Base-by-base conservation (phyloP, 2,329 filamentous ascomycete genomes). In the Aspergillus aculeatus region DNA sequence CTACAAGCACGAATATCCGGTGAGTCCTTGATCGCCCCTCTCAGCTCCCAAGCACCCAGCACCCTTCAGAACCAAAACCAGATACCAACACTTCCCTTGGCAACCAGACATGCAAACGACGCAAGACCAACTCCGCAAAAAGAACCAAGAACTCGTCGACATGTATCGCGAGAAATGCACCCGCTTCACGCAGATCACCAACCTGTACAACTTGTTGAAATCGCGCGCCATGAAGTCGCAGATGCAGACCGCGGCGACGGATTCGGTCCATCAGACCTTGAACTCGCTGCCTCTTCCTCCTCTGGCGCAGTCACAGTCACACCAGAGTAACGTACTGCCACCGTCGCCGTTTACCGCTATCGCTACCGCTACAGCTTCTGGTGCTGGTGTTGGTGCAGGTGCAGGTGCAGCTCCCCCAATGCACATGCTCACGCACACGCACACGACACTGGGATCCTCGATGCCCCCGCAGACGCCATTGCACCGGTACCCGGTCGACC, bases 91-190 rank as follows among this genome's bases (percentile, higher is more conserved):
- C 26, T 10, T 7, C 26, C 26, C 23, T 4, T 23, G 23, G 26
- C 7, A 29, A 2, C 32, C 9, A 86, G 82, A 77, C 38, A 81
- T 90, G 76, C 81, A 85, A 58, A 68, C 80, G 9, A 86, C 90
- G 32, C 85, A 89, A 56, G 84, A 88, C 23, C 78, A 79, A 9
- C 77, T 94, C 11, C 81, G 86, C 54, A 83, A 84, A 52, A 92
- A 90, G 73, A 90, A 92, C 63, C 83, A 90, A 19, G 89, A 94
- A 38, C 78, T 96, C 1, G 78, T 81, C 4, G 82, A 86, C 23
- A 82, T 86, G 4, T 88, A 86, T 67, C 84, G 84, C 57, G 88
- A 92, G 23, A 95, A 94, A 72, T 86, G 79, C 65, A 86, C 84
- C 50, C 89, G 87, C 59, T 82, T 90, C 3, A 76, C 86, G 5